A percentile compares a stretch with the other conserved stretches of the same genome.
These are phyloP conservation scores for Triadica sebifera DNA, from an alignment of 345 rosid species.

Conservation along the genomic window DNA sequence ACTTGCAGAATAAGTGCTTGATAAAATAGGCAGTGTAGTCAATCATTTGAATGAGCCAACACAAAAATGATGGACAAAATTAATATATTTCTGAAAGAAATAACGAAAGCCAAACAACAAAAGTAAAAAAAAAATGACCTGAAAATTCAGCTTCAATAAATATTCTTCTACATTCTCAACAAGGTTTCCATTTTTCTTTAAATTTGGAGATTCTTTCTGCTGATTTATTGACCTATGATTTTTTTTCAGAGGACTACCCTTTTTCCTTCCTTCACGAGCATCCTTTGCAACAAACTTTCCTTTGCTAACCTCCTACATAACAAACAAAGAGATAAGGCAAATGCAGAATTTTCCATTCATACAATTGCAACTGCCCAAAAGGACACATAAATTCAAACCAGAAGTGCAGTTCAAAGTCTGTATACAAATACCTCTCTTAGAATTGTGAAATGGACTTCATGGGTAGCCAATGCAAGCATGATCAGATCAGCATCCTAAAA, in stretches of 20 bases:
- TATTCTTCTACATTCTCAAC: neutral
- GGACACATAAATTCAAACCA: neutral
- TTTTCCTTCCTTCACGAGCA: neutral
- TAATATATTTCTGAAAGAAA: neutral
- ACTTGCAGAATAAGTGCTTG: neutral
- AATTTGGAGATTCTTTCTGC: neutral
- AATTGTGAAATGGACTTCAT: constrained; percentile 35
- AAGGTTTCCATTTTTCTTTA: neutral
- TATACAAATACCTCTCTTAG: constrained; percentile 35
- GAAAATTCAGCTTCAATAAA: constrained; percentile 4
- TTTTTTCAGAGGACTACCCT: neutral
- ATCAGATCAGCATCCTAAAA: constrained; percentile 41
- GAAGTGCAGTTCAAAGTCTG: neutral
- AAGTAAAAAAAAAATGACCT: neutral
- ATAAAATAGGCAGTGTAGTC: neutral
- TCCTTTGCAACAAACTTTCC: neutral
- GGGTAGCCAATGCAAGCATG: constrained; percentile 35
- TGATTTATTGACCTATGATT: neutral
- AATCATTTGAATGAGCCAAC: neutral
- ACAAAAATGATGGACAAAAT: neutral
- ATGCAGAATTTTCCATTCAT: neutral
- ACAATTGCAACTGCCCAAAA: neutral
- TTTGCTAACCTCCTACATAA: constrained; percentile 5
- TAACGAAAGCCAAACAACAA: neutral
- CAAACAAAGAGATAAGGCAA: neutral